Conservation (phyloP, 2,329 filamentous ascomycete genomes). For the Xylariales sp. region DNA sequence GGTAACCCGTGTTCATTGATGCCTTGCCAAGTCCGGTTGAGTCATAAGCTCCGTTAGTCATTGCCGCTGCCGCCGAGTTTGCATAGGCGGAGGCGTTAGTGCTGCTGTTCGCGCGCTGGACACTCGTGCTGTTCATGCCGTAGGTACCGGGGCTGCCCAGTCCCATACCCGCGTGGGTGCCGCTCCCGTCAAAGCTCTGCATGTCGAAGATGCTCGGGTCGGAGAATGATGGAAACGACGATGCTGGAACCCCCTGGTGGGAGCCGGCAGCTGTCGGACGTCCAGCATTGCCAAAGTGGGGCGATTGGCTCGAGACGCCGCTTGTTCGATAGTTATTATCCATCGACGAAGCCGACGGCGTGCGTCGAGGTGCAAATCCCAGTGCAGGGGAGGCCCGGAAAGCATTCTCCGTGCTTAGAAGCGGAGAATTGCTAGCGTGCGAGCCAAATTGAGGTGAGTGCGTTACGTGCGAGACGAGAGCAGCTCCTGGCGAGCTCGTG, state of each 20-base stretch:
- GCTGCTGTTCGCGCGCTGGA: conserved; percentile 18
- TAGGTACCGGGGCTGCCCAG: conserved; percentile 19
- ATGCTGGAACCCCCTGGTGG: conserved; percentile 20
- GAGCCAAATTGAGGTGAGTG: conserved; percentile 27
- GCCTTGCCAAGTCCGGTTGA: conserved; percentile 3
- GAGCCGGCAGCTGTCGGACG: conserved; percentile 20
- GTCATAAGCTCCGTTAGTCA: conserved; percentile 6
- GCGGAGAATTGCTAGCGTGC: conserved; percentile 24
- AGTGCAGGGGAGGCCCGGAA: conserved; percentile 26
- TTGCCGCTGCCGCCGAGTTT: neutral
- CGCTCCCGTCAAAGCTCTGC: conserved; percentile 19
- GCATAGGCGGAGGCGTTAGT: conserved; percentile 6
- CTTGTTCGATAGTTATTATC: conserved; percentile 23
- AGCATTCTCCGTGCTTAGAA: conserved; percentile 24
- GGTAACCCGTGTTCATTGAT: conserved; percentile 4
- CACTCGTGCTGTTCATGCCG: conserved; percentile 18
- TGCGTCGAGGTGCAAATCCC: conserved; percentile 21
- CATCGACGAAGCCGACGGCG: conserved; percentile 24
- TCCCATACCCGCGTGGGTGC: conserved; percentile 16
- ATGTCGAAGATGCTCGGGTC: conserved; percentile 25
- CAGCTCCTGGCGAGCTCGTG: conserved; percentile 21
- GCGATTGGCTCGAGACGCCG: conserved; percentile 22
- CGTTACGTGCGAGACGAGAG: conserved; percentile 24
- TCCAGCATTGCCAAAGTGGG: conserved; percentile 23
- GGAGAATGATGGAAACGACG: conserved; percentile 20